These are phyloP conservation scores for Mortierella sp. DNA, from an alignment of 371 early-diverging fungal species.

Conservation along the genomic window DNA sequence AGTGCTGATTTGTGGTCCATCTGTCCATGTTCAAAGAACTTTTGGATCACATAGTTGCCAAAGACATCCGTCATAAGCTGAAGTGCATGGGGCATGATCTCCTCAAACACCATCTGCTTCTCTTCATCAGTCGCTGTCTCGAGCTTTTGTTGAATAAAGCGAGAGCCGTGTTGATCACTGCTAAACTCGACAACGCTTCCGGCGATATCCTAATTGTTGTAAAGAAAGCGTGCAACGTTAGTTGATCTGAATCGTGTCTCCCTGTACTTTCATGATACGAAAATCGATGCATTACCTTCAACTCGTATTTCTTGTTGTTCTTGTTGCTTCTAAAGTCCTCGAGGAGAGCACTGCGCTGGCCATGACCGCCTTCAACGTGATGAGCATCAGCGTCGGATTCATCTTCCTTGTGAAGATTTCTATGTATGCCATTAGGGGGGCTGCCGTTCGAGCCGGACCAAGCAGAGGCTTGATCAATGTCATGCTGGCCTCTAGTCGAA, in stretches of 20 bases:
- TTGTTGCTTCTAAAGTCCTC: slow-evolving; percentile 96
- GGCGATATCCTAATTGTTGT: slow-evolving; percentile 78
- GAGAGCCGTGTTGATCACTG: slow-evolving; percentile 99
- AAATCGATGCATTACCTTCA: slow-evolving; percentile 61
- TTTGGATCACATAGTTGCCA: slow-evolving; percentile 99
- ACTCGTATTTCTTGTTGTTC: slow-evolving; percentile 85
- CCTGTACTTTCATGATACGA: neutral
- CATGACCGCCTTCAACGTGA: slow-evolving; percentile 54
- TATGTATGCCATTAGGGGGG: slow-evolving; percentile 26
- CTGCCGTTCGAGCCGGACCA: slow-evolving; percentile 41
- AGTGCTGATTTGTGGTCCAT: slow-evolving; percentile 89
- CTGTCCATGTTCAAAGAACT: slow-evolving; percentile 98
- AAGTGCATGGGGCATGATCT: slow-evolving; percentile 91
- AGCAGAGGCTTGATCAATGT: slow-evolving; percentile 25
- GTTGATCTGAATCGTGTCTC: no score
- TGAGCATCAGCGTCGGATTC: slow-evolving; percentile 29
- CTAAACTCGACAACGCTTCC: slow-evolving; percentile 97
- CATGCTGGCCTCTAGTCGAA: slow-evolving; percentile 10
- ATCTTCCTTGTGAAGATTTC: slow-evolving; percentile 28
- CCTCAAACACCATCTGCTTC: slow-evolving; percentile 96
- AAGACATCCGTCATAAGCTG: slow-evolving; percentile 99
- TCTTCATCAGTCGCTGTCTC: slow-evolving; percentile 95
- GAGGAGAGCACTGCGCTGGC: slow-evolving; percentile 82
- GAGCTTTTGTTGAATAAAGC: slow-evolving; percentile 99
- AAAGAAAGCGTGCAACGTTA: neutral